Conservation (phyloP, 2,329 filamentous ascomycete species). For the Penicillium corylophilum region DNA sequence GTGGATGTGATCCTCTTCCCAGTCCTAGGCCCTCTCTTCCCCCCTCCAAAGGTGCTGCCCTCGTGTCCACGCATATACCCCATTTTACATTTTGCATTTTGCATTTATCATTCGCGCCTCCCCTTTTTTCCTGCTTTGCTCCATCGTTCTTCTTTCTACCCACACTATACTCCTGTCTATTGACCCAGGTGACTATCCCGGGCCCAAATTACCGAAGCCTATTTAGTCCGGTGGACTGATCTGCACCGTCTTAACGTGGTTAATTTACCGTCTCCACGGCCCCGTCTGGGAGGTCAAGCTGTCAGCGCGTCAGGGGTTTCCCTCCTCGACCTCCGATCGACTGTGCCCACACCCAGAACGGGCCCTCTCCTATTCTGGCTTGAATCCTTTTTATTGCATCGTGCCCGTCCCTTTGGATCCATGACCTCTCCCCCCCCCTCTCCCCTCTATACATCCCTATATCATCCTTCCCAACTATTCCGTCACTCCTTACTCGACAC, state of each 20-base stretch:
- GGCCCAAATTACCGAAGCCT: background rate
- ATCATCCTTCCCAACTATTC: conserved; percentile 21
- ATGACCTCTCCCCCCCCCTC: conserved; percentile 14
- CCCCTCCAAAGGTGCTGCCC: background rate
- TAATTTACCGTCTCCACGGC: conserved; percentile 29
- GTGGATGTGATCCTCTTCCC: background rate
- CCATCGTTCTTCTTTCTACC: background rate
- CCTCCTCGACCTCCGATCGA: conserved; percentile 23
- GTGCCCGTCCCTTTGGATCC: conserved; percentile 27
- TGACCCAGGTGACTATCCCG: background rate
- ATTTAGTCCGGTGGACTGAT: conserved; percentile 22
- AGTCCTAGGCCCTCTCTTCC: background rate
- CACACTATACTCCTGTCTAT: background rate
- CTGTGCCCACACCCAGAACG: conserved; percentile 30
- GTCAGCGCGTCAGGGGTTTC: conserved; percentile 39
- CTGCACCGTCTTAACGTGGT: conserved; percentile 24
- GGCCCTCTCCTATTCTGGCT: conserved; percentile 39
- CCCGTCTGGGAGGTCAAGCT: conserved; percentile 30
- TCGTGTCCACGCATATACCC: background rate
- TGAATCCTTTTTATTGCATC: conserved; percentile 29
- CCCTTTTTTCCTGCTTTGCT: background rate
- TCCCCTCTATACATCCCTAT: conserved; percentile 6
- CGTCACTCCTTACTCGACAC: conserved; percentile 23
- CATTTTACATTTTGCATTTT: background rate
- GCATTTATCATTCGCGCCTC: background rate